Percentiles rank a stretch among this genome's conserved stretches.
Conservation (phyloP, 345 rosid genomes). For the Salix caprea region DNA sequence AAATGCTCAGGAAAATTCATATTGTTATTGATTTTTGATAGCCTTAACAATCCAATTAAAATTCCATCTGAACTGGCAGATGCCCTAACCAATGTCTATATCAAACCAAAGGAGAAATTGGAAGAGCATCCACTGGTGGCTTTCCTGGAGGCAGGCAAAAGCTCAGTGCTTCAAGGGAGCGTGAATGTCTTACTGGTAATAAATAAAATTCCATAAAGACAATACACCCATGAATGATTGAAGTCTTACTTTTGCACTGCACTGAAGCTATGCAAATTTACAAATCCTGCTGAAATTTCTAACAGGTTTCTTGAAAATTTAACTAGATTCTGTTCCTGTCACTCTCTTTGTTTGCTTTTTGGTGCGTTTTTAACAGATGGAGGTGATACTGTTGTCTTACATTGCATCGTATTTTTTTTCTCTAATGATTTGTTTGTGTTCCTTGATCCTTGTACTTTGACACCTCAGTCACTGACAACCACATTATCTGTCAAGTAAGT, state of each 20-base stretch:
- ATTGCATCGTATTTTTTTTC: not conserved
- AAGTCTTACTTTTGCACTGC: not conserved
- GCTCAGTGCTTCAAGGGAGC: slow-evolving; percentile 80
- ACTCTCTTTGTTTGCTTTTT: not conserved
- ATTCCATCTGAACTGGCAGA: slow-evolving; percentile 42
- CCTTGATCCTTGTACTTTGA: not conserved
- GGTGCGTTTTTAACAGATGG: not conserved
- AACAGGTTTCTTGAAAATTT: not conserved
- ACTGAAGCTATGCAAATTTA: not conserved
- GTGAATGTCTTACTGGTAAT: slow-evolving; percentile 72
- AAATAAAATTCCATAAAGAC: not conserved
- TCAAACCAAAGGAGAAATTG: slow-evolving; percentile 52
- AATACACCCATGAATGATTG: slow-evolving; percentile 1
- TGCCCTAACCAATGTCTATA: slow-evolving; percentile 47
- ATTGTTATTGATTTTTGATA: not conserved
- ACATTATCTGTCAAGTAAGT: not conserved
- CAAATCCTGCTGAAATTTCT: not conserved
- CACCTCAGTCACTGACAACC: not conserved
- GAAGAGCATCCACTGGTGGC: slow-evolving; percentile 54
- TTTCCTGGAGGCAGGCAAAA: slow-evolving; percentile 71
- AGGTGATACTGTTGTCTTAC: not conserved
- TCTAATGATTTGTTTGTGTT: not conserved
- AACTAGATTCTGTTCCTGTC: not conserved
- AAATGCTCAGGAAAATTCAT: not conserved
- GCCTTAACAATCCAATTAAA: not conserved